phyloP scores from a whole-genome alignment of 257 asterid species.

The Scutellaria baicalensis region DNA sequence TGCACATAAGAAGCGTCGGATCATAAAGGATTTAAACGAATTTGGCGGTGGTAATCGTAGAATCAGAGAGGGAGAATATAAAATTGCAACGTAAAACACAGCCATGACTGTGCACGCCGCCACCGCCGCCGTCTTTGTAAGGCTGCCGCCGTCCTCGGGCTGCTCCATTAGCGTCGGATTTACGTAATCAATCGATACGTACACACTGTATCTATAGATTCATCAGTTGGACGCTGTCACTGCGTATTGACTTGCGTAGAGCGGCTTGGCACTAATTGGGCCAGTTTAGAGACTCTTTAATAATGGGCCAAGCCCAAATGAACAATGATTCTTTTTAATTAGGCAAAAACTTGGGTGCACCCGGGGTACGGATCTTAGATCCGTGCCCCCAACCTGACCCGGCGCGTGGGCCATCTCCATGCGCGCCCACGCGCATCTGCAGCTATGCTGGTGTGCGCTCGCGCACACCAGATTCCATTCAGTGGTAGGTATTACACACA shows the following conservation, averaged over 20 bases:
- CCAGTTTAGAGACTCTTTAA: not conserved
- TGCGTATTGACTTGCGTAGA: conserved; percentile 17
- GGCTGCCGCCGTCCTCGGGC: conserved; percentile 17
- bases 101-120: conserved; percentile 64
- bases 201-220: conserved; percentile 3
- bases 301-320: not conserved
- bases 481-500: no score
- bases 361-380: no score
- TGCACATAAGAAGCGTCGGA: conserved; percentile 84
- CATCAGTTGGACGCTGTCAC: conserved; percentile 1
- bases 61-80: conserved; percentile 69
- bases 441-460: no score
- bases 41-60: conserved; percentile 76
- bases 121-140: conserved; percentile 50
- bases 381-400: no score
- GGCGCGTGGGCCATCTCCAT: no score
- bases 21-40: conserved; percentile 55
- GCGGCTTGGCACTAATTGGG: conserved; percentile 12
- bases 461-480: no score
- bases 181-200: not conserved
- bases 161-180: conserved; percentile 38
- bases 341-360: no score
- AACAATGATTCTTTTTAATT: no score
- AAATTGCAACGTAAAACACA: conserved; percentile 65
- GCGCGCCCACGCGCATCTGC: no score